Conservation (phyloP, 768 basidiomycete genomes). For the Mycena olivaceomarginata region DNA sequence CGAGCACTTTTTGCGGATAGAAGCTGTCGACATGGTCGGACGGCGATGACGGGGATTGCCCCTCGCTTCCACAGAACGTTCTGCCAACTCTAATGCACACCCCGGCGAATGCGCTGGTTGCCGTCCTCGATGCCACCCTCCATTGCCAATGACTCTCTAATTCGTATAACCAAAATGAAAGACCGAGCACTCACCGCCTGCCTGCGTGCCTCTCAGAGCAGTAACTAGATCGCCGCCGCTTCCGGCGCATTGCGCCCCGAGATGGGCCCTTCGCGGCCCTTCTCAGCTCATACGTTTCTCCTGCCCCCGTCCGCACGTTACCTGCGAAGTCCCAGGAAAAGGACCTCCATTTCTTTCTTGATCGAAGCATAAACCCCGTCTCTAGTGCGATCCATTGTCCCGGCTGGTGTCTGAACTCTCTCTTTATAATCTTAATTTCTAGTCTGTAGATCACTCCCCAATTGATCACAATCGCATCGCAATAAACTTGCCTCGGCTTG, state of each 20-base stretch:
- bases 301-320: slow-evolving; percentile 6
- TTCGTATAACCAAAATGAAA: slow-evolving; percentile 7
- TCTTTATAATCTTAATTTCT: slow-evolving; percentile 23
- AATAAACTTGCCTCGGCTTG: slow-evolving; percentile 36
- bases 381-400: slow-evolving; percentile 30
- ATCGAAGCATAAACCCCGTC: slow-evolving; percentile 32
- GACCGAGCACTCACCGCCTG: slow-evolving; percentile 10
- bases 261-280: slow-evolving; percentile 19
- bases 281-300: neutral
- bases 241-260: slow-evolving; percentile 22
- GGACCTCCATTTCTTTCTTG: slow-evolving; percentile 5
- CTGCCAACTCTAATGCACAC: slow-evolving; percentile 29
- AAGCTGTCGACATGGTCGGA: slow-evolving; percentile 17
- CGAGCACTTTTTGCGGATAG: slow-evolving; percentile 35
- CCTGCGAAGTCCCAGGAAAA: slow-evolving; percentile 18
- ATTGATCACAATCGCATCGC: slow-evolving; percentile 17
- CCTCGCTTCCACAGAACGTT: slow-evolving; percentile 36
- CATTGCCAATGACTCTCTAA: slow-evolving; percentile 10
- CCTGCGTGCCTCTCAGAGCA: neutral
- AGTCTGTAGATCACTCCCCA: slow-evolving; percentile 38
- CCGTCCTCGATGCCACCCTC: slow-evolving; percentile 34
- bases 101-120: slow-evolving; percentile 29
- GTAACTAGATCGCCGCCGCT: slow-evolving; percentile 15
- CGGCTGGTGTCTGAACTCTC: slow-evolving; percentile 9
- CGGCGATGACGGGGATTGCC: slow-evolving; percentile 27